Percentiles rank a stretch among this genome's conserved stretches.
phyloP scores from a whole-genome alignment of 108 stramenopile genomes.

The Thalassiosira profunda region DNA sequence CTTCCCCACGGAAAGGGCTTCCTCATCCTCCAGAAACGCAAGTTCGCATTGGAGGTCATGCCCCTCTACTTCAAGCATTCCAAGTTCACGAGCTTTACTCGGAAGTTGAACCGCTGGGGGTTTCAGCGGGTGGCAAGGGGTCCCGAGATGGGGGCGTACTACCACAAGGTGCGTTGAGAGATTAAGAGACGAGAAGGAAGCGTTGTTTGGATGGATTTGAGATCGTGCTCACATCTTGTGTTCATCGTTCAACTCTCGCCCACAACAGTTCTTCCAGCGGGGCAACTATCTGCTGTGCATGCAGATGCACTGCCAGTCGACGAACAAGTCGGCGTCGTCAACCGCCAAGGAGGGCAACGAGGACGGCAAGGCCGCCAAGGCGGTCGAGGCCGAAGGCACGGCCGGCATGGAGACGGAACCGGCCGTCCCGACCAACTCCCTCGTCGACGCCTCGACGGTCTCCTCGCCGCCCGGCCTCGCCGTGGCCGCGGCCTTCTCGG shows the following conservation, averaged over 20 bases:
- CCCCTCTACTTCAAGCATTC: conserved; percentile 56
- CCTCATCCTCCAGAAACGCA: conserved; percentile 62
- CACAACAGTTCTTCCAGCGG: conserved; percentile 38
- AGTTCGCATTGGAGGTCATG: conserved; percentile 57
- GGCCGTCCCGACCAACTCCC: too few relatives aligned
- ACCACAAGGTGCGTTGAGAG: conserved; percentile 40
- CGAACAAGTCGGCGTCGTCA: conserved; percentile 26
- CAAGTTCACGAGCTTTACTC: conserved; percentile 63
- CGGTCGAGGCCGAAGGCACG: too few relatives aligned
- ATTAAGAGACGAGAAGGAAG: too few relatives aligned
- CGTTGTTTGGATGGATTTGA: background rate
- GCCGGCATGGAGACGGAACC: too few relatives aligned
- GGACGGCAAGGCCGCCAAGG: too few relatives aligned
- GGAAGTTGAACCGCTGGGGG: conserved; percentile 70
- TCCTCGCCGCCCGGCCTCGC: too few relatives aligned
- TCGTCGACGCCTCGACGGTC: too few relatives aligned
- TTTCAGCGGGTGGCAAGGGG: conserved; percentile 66
- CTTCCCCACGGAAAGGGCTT: conserved; percentile 69
- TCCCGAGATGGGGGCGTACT: conserved; percentile 71
- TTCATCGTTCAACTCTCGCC: background rate
- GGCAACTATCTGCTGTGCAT: conserved; percentile 47
- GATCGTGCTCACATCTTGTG: background rate
- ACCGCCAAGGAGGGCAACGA: conserved; percentile 4
- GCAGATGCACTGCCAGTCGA: conserved; percentile 61
- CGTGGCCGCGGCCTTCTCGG: too few relatives aligned